phyloP scores from a whole-genome alignment of 371 early-diverging fungal genomes.

The Saksenaea oblongispora region DNA sequence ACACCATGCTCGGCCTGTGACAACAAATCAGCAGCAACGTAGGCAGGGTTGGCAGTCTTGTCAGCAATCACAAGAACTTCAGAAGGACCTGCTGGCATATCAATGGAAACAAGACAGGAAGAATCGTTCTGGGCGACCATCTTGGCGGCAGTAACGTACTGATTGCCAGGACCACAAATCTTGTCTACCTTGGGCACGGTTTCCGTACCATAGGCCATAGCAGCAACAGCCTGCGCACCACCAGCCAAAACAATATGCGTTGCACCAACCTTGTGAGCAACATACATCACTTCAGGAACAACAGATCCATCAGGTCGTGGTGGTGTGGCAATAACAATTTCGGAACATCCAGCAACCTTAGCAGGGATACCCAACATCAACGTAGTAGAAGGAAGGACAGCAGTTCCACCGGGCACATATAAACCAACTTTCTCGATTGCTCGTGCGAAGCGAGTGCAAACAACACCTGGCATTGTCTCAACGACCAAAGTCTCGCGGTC shows the following conservation, averaged over 20 bases:
- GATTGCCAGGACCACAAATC: constrained; percentile 99
- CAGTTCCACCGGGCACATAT: constrained; percentile 98
- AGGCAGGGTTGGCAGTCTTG: constrained; percentile 76
- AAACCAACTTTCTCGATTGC: constrained; percentile 96
- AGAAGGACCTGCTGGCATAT: constrained; percentile 99
- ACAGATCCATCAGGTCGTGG: constrained; percentile 90
- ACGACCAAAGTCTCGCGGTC: constrained; percentile 71
- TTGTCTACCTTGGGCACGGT: constrained; percentile 97
- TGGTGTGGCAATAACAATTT: constrained; percentile 97
- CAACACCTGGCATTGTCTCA: constrained; percentile 97
- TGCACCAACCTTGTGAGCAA: constrained; percentile 96
- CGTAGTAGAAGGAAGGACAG: constrained; percentile 93
- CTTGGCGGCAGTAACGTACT: constrained; percentile 98
- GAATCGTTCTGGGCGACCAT: constrained; percentile 94
- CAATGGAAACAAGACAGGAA: constrained; percentile 90
- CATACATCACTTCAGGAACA: constrained; percentile 96
- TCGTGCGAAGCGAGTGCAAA: constrained; percentile 88
- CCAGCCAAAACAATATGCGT: constrained; percentile 90
- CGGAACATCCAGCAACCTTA: constrained; percentile 92
- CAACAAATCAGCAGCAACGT: constrained; percentile 93
- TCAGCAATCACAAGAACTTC: constrained; percentile 97
- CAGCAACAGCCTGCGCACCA: constrained; percentile 98
- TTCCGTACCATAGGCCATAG: constrained; percentile 97
- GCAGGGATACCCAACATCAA: constrained; percentile 98
- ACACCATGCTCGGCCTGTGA: constrained; percentile 97